phyloP scores from a whole-genome alignment of 352 stramenopile species.

The Peronospora belbahrii region DNA sequence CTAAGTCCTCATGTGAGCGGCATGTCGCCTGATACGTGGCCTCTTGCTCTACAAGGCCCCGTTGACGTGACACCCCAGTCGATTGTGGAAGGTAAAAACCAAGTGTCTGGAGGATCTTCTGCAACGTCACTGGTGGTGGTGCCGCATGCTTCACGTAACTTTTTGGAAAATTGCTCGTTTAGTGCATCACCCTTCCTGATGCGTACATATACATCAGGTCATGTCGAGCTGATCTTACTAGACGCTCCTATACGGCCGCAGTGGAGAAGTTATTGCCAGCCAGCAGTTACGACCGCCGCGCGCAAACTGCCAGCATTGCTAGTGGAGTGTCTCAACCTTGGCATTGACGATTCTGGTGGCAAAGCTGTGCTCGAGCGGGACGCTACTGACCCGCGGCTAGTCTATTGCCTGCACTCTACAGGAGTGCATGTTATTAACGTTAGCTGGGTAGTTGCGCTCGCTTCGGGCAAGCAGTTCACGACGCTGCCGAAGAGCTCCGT shows the following conservation, averaged over 20 bases:
- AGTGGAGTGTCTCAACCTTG: constrained; percentile 68
- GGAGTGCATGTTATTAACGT: constrained; percentile 74
- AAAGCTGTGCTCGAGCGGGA: constrained; percentile 50
- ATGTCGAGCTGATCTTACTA: constrained; percentile 66
- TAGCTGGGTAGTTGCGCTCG: constrained; percentile 55
- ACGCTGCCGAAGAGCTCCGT: constrained; percentile 57
- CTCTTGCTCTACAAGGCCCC: constrained; percentile 58
- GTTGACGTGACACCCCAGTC: constrained; percentile 53
- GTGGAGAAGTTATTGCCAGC: constrained; percentile 42
- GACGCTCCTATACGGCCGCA: constrained; percentile 51
- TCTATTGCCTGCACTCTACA: constrained; percentile 74
- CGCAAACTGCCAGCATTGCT: constrained; percentile 41
- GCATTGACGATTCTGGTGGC: constrained; percentile 62
- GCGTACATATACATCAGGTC: constrained; percentile 61
- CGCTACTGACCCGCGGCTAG: constrained; percentile 38
- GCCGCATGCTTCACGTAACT: constrained; percentile 27
- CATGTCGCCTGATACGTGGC: constrained; percentile 69
- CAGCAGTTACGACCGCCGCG: constrained; percentile 3
- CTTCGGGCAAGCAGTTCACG: constrained; percentile 50
- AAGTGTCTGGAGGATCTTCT: constrained; percentile 28
- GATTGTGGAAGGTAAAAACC: constrained; percentile 47
- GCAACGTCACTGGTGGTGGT: constrained; percentile 51
- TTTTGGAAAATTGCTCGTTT: constrained; percentile 21
- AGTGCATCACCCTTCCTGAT: constrained; percentile 52
- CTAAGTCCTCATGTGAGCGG: constrained; percentile 57